Evolutionary conservation across 192 early-diverging fungal genomes (phyloP), one percentile per base, ranked within the genome.

Genomic region (Coemansia guatemalensis): DNA sequence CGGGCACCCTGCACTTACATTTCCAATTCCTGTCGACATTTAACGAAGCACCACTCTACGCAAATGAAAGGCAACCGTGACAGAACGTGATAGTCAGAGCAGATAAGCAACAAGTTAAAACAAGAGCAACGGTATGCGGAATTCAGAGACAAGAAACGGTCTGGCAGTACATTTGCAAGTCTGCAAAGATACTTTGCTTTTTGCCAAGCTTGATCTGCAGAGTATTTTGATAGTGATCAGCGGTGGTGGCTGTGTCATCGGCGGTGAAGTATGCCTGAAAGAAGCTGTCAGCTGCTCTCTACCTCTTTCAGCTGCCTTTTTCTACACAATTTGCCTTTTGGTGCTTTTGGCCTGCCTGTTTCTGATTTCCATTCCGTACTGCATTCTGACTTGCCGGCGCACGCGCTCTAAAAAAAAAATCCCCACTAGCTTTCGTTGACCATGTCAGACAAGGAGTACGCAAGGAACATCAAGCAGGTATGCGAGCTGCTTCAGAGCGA

Each of bases 11-110:
- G n/a, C 39, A 59, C 77, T 54, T 69, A 80, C 77, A 49, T 80
- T 80, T 64, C 77, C 77, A 50, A 80, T 75, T 48, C 73, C 72
- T 21, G 78, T 81, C 12, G 78, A 81, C 78, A 80, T 80, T 74
- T 17, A 55, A 14, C 7, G 52, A 53, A 29, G 24, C 33, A 17
- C 39, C 39, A 44, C 39, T 17, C 39, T 8, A 22, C 21, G 11
- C 33, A 41, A 41, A 24, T 41, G n/a, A 39, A 14, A 3, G 8
- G 20, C 21, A 54, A 21, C 12, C 11, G 23, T 22, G 25, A 48
- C 25, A 21, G 24, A 35, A 23, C 17, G 33, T 23, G 27, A 12
- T 20, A 26, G 14, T 5, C 30, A 66, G 20, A 29, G 14, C 14
- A 17, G 39, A 44, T 44, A 44, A 44, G 14, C 39, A 39, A 39